Conservation (phyloP, 2,329 filamentous ascomycete genomes). For the Hymenoscyphus repandus region DNA sequence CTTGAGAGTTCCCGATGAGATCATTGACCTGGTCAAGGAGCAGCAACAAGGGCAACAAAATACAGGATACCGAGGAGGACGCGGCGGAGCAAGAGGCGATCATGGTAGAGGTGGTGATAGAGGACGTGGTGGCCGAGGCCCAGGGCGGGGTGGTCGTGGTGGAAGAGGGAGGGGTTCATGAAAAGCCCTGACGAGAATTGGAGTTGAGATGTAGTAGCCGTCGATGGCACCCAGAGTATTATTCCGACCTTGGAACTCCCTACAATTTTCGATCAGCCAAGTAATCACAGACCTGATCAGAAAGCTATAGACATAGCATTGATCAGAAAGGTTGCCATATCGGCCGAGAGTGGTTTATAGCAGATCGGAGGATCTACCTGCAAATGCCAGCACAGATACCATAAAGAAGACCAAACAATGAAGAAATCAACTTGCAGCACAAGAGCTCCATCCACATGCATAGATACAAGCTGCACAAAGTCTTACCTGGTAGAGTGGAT, state of each 20-base stretch:
- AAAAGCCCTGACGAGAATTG: not conserved
- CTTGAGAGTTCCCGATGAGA: slow-evolving; percentile 90
- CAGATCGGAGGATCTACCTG: too few relatives aligned
- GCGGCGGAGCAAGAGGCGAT: slow-evolving; percentile 53
- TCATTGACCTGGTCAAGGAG: slow-evolving; percentile 90
- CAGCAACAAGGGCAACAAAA: slow-evolving; percentile 51
- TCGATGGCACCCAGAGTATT: not conserved
- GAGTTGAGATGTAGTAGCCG: not conserved
- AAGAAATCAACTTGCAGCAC: too few relatives aligned
- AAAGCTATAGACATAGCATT: too few relatives aligned
- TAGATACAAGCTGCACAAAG: too few relatives aligned
- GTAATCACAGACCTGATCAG: too few relatives aligned
- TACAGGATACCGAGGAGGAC: slow-evolving; percentile 57
- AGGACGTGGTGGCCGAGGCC: slow-evolving; percentile 25
- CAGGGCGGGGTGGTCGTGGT: not conserved
- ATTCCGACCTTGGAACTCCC: not conserved
- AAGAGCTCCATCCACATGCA: too few relatives aligned
- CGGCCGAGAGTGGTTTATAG: too few relatives aligned
- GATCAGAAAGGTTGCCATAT: too few relatives aligned
- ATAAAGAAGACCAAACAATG: too few relatives aligned
- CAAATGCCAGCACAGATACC: too few relatives aligned
- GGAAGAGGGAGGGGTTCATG: slow-evolving; percentile 26
- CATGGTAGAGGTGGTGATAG: slow-evolving; percentile 41
- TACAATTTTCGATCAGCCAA: too few relatives aligned
- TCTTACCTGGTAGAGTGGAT: too few relatives aligned